A percentile compares a stretch with the other conserved stretches of the same genome.
phyloP scores from a whole-genome alignment of 1,139 yeast species.

The Pneumocystis carinii region DNA sequence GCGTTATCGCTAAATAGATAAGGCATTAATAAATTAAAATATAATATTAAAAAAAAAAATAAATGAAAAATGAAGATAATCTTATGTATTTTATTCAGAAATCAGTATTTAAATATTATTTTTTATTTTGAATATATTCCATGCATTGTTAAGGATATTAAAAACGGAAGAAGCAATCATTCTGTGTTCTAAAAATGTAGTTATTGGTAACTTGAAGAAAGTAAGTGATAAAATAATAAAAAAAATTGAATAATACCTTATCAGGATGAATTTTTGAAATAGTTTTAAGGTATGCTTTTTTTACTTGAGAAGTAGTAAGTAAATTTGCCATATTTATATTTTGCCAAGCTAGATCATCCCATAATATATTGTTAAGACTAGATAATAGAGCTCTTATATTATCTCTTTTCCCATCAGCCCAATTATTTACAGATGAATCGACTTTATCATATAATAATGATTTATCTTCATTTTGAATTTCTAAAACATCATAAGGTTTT shows the following conservation, averaged over 20 bases:
- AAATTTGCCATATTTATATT: conserved; percentile 54
- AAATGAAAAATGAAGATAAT: neutral
- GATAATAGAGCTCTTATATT: conserved; percentile 63
- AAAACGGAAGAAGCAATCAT: conserved; percentile 82
- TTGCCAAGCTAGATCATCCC: conserved; percentile 51
- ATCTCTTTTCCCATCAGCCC: conserved; percentile 66
- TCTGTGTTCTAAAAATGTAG: conserved; percentile 49
- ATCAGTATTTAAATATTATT: conserved; percentile 27
- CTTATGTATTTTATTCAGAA: neutral
- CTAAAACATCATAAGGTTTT: conserved; percentile 14
- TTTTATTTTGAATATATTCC: conserved; percentile 68
- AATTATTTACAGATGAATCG: conserved; percentile 36
- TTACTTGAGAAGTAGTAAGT: conserved; percentile 82
- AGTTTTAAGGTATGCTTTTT: conserved; percentile 78
- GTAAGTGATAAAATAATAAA: neutral
- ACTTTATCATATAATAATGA: conserved; percentile 47
- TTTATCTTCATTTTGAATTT: conserved; percentile 30
- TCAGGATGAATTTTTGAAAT: conserved; percentile 92
- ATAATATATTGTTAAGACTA: conserved; percentile 47
- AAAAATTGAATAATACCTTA: conserved; percentile 27
- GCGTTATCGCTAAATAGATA: neutral
- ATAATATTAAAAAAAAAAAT: neutral
- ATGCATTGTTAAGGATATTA: conserved; percentile 66
- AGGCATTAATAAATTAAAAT: neutral
- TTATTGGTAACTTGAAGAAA: conserved; percentile 28